These are phyloP conservation scores for Rosa multiflora DNA, from an alignment of 306 rosid species.

Conservation along the genomic window DNA sequence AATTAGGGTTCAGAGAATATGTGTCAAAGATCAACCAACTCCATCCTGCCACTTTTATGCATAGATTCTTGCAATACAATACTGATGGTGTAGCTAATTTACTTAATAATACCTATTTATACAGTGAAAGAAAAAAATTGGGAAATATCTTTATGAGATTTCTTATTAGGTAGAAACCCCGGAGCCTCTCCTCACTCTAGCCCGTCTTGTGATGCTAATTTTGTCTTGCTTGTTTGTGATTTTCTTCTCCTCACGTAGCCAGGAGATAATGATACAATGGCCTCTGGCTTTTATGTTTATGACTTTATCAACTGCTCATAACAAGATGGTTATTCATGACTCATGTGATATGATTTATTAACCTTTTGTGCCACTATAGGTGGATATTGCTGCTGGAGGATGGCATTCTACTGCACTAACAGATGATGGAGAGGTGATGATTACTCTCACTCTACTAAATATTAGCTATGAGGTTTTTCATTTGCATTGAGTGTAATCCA, in stretches of 20 bases:
- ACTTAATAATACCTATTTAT: background rate
- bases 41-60: background rate
- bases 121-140: background rate
- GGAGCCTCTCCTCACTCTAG: background rate
- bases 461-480: background rate
- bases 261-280: background rate
- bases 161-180: background rate
- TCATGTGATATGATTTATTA: slow-evolving; percentile 11
- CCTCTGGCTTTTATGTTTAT: background rate
- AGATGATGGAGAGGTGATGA: slow-evolving; percentile 86
- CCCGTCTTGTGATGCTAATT: background rate
- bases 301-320: background rate
- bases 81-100: background rate
- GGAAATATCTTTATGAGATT: background rate
- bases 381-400: slow-evolving; percentile 99
- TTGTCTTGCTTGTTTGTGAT: slow-evolving; percentile 9
- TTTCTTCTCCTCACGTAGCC: background rate
- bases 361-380: slow-evolving; percentile 41
- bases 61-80: background rate
- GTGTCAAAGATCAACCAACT: background rate
- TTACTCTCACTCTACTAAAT: slow-evolving; percentile 15
- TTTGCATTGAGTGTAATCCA: background rate
- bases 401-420: slow-evolving; percentile 98
- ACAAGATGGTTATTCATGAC: background rate
- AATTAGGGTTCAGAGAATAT: background rate